Percentiles rank a stretch among this genome's conserved stretches.
phyloP scores from a whole-genome alignment of 768 basidiomycete species.

The Psilocybe cubensis region DNA sequence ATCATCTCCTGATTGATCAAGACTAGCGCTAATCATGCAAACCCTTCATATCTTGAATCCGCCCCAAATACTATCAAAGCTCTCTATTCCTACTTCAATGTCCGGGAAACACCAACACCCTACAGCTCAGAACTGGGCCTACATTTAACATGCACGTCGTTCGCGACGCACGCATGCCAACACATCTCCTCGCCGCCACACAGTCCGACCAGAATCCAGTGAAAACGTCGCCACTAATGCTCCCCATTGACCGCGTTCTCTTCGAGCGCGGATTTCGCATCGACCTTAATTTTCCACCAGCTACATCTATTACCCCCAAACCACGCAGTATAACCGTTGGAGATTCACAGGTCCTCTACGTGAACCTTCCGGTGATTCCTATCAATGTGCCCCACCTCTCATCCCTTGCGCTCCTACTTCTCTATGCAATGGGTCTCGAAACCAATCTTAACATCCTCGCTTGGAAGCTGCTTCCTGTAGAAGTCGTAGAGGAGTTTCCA shows the following conservation, averaged over 20 bases:
- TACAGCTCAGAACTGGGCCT: constrained; percentile 34
- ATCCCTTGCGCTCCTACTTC: constrained; percentile 59
- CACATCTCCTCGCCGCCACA: constrained; percentile 57
- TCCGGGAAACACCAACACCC: constrained; percentile 24
- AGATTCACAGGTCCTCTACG: constrained; percentile 31
- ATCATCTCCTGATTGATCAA: too few species aligned
- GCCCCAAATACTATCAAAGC: too few species aligned
- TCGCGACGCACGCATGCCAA: constrained; percentile 51
- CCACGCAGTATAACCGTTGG: constrained; percentile 24
- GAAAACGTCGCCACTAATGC: constrained; percentile 39
- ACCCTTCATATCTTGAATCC: too few species aligned
- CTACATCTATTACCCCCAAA: constrained; percentile 31
- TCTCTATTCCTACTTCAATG: constrained; percentile 48
- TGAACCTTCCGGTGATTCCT: constrained; percentile 57
- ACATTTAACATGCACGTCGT: constrained; percentile 52
- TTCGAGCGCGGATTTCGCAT: constrained; percentile 43
- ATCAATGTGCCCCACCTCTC: constrained; percentile 53
- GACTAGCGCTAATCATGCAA: too few species aligned
- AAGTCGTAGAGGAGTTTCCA: constrained; percentile 66
- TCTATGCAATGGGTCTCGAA: constrained; percentile 63
- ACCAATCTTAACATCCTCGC: constrained; percentile 48
- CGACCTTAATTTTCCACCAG: constrained; percentile 35
- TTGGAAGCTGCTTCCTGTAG: constrained; percentile 53
- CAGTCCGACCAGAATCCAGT: constrained; percentile 28
- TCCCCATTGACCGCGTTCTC: constrained; percentile 55